Evolutionary conservation across 2,329 filamentous ascomycete genomes (phyloP).

Genomic region (Fusarium coffeatum): DNA sequence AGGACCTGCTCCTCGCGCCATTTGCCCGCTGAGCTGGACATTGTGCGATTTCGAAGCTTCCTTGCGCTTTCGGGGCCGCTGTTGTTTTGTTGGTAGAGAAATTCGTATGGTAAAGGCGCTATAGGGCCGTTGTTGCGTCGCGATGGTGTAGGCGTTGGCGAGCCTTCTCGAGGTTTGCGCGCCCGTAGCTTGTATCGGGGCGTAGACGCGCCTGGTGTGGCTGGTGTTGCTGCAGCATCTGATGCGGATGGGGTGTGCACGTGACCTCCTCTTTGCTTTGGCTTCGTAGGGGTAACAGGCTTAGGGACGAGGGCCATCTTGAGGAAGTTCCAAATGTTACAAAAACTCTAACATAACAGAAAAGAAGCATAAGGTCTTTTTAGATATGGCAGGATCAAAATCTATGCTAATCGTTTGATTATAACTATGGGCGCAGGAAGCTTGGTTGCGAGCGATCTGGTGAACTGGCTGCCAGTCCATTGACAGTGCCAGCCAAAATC

Average conservation of each 20-base stretch:
- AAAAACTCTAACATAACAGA: background rate
- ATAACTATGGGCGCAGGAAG: background rate
- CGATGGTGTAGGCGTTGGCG: slow-evolving; percentile 36
- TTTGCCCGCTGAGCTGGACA: slow-evolving; percentile 68
- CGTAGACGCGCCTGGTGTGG: slow-evolving; percentile 34
- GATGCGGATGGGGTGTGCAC: slow-evolving; percentile 25
- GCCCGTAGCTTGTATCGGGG: slow-evolving; percentile 43
- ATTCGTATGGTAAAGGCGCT: slow-evolving; percentile 18
- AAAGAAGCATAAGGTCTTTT: background rate
- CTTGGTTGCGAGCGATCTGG: background rate
- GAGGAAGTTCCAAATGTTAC: background rate
- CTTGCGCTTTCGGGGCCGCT: slow-evolving; percentile 4
- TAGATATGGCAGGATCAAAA: too few species aligned
- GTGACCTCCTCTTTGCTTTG: slow-evolving; percentile 19
- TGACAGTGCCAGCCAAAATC: slow-evolving; percentile 1
- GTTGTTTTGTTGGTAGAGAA: slow-evolving; percentile 8
- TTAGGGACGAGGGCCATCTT: background rate
- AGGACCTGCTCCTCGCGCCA: slow-evolving; percentile 74
- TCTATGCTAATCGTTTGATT: rapidly evolving
- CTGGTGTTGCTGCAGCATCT: slow-evolving; percentile 14
- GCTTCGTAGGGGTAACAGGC: slow-evolving; percentile 3
- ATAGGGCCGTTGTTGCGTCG: slow-evolving; percentile 33
- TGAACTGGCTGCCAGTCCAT: background rate
- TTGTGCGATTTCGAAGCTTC: slow-evolving; percentile 48
- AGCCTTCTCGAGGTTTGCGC: slow-evolving; percentile 40